phyloP scores from a whole-genome alignment of 176 grass and related monocot species.

The Poa annua region DNA sequence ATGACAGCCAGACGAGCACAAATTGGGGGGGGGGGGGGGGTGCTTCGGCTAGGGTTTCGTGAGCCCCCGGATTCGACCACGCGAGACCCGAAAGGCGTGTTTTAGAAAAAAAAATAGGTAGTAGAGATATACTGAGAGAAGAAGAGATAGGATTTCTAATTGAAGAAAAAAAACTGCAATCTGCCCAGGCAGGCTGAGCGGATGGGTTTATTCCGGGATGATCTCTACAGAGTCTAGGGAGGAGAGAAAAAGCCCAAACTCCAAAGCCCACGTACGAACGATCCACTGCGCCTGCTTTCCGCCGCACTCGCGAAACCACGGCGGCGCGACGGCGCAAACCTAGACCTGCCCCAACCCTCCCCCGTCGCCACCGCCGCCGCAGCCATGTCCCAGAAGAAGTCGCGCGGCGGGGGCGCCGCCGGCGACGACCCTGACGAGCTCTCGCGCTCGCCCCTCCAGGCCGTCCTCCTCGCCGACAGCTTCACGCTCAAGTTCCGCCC shows the following conservation, averaged over 20 bases:
- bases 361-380: constrained; percentile 26
- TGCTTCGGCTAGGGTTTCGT: no score
- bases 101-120: no score
- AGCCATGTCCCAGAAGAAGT: constrained; percentile 77
- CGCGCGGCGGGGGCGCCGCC: constrained; percentile 48
- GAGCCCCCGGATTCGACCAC: no score
- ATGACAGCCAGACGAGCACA: no score
- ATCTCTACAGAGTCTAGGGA: neutral
- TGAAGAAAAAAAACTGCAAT: no score
- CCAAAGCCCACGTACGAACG: constrained; percentile 17
- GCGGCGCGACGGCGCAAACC: constrained; percentile 50
- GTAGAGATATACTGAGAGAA: no score
- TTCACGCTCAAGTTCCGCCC: constrained; percentile 85
- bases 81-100: no score
- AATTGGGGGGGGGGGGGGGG: no score
- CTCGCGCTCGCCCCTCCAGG: constrained; percentile 75
- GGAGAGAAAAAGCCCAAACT: constrained; percentile 1
- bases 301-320: constrained; percentile 12
- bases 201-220: neutral
- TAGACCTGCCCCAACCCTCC: constrained; percentile 38
- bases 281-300: neutral
- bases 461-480: constrained; percentile 90
- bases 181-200: neutral
- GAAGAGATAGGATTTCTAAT: no score
- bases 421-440: constrained; percentile 74